Percentiles rank a stretch among this genome's conserved stretches.
Evolutionary conservation across 2,329 filamentous ascomycete species (phyloP).

Genomic region (Hypomyces perniciosus): DNA sequence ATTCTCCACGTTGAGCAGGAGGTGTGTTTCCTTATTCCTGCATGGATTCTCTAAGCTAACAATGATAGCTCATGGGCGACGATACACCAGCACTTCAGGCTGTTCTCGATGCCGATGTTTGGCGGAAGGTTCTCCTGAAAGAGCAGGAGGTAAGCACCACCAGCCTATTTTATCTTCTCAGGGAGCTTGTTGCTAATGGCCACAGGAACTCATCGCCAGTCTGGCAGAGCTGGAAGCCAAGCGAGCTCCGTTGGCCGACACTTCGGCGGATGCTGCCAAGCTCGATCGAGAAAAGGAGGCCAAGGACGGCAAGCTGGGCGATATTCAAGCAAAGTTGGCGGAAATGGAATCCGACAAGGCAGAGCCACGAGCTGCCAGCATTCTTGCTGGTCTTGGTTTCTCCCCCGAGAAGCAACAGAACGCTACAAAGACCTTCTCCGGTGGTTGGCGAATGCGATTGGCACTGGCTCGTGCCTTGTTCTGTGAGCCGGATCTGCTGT

Average conservation of each 20-base stretch:
- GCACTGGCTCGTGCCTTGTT: conserved; percentile 92
- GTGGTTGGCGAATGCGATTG: conserved; percentile 98
- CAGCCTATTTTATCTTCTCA: neutral
- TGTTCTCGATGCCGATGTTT: conserved; percentile 94
- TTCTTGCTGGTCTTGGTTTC: conserved; percentile 94
- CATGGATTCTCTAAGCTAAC: neutral
- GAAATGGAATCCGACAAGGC: conserved; percentile 99
- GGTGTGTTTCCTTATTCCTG: conserved; percentile 41
- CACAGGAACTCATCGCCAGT: conserved; percentile 67
- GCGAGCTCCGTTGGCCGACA: conserved; percentile 77
- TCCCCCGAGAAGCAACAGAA: conserved; percentile 86
- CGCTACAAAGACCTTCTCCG: conserved; percentile 95
- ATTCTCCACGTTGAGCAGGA: conserved; percentile 99
- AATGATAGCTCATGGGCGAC: conserved; percentile 73
- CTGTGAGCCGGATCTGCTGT: conserved; percentile 90
- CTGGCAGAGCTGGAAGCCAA: conserved; percentile 73
- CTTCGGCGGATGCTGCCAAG: conserved; percentile 78
- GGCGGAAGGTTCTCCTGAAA: conserved; percentile 88
- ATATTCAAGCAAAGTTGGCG: conserved; percentile 84
- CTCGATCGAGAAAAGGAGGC: conserved; percentile 85
- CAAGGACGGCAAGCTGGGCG: conserved; percentile 81
- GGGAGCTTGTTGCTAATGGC: neutral
- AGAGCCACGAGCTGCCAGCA: conserved; percentile 89
- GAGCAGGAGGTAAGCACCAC: conserved; percentile 67
- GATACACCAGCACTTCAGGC: conserved; percentile 93